Base-by-base conservation (phyloP, 768 basidiomycete species). In the Boletus tylopilopsis region DNA sequence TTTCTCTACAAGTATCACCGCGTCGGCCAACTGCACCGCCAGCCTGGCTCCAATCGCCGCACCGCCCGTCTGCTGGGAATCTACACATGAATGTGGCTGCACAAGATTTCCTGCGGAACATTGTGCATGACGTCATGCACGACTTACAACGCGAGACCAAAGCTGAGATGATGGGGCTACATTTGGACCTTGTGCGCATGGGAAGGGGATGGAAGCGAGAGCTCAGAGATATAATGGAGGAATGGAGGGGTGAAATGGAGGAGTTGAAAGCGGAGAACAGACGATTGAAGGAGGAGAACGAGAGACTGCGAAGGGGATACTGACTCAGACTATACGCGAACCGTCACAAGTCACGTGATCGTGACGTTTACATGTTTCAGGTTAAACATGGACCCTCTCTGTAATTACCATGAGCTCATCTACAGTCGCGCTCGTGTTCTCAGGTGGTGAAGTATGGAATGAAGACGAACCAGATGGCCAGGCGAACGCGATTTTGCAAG, bases 131-230 rank as follows among this genome's bases (percentile, higher is more conserved):
- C 47, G 83, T 81, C 50, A 80, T 90, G 80, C 79, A 75, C 54
- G 87, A 90, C 54, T 85, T 80, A 59, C 84, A 82, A 62, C 73
- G 75, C 54, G 85, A 89, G 63, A 82, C 79, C 21, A 76, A 78
- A 58, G 73, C 78, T n/a, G 83, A 88, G 72, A 79, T 89, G 76
- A 76, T 78, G 63, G 85, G 84, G 2, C 68, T 90, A 48, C 88
- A 90, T 66, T 59, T 90, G 52, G 87, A 90, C 60, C 60, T 89
- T 49, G 71, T 90, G 30, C 73, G 78, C 48, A 82, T 88, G 82
- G 84, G 86, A 2, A 68, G 83, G 29, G 76, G 76, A 22, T 86
- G 83, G 85, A 80, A 79, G 66, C 73, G 66, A 42, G 86, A 88
- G 64, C 68, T 89, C 61, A 71, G 80, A 45, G 73, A 71, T 35